These are phyloP conservation scores for Hypholoma sublateritium DNA, from an alignment of 768 basidiomycete genomes.

Conservation along the genomic window DNA sequence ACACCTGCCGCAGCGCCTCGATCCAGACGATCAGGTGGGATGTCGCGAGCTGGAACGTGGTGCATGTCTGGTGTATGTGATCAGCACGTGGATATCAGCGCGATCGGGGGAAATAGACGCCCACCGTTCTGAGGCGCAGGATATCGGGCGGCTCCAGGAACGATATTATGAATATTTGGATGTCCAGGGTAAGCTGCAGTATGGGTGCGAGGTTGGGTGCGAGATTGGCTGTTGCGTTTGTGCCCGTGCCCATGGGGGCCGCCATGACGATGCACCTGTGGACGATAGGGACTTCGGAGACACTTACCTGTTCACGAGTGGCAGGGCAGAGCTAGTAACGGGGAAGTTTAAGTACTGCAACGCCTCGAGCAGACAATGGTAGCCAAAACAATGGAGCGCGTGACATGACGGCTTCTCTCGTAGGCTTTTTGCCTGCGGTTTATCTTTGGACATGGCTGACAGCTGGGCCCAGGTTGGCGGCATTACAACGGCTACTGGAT, in stretches of 20 bases:
- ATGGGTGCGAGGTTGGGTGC: background rate
- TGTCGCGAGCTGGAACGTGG: conserved; percentile 17
- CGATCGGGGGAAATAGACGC: background rate
- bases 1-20: conserved; percentile 21
- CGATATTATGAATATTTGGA: background rate
- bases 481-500: too few relatives aligned
- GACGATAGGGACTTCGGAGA: too few relatives aligned
- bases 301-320: too few relatives aligned
- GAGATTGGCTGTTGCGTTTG: too few relatives aligned
- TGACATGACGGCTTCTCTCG: background rate
- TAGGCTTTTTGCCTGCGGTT: background rate
- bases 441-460: conserved; percentile 1
- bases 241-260: too few relatives aligned
- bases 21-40: conserved; percentile 27
- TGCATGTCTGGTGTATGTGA: conserved; percentile 20
- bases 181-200: background rate
- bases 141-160: conserved; percentile 4
- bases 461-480: background rate
- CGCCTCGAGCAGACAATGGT: background rate
- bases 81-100: background rate
- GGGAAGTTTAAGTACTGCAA: too few relatives aligned
- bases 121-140: conserved; percentile 2
- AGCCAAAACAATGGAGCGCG: background rate
- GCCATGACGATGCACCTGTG: too few relatives aligned
- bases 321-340: too few relatives aligned